A percentile compares a stretch with the other conserved stretches of the same genome.
phyloP scores from a whole-genome alignment of 495 filamentous ascomycete species.

The Aspergillus homomorphus region DNA sequence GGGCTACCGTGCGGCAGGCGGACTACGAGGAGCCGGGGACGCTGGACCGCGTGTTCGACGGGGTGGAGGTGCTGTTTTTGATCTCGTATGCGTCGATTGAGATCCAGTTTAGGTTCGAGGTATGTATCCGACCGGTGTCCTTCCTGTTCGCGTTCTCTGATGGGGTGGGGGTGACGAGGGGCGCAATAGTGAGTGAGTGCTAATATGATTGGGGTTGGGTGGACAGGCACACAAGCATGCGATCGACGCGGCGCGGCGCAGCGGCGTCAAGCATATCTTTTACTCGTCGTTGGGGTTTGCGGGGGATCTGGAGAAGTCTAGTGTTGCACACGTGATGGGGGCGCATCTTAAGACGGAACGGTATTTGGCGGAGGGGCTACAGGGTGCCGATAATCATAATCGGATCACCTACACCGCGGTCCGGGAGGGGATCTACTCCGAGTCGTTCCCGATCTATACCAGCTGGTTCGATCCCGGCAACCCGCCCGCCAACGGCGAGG shows the following conservation, averaged over 20 bases:
- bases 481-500: slow-evolving; percentile 27
- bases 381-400: not conserved
- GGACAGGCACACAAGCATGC: slow-evolving; percentile 47
- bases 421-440: slow-evolving; percentile 63
- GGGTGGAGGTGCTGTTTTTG: slow-evolving; percentile 34
- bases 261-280: slow-evolving; percentile 60
- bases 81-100: slow-evolving; percentile 45
- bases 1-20: slow-evolving; percentile 33
- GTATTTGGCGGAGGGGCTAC: slow-evolving; percentile 47
- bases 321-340: slow-evolving; percentile 60
- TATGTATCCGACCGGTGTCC: slow-evolving; percentile 4
- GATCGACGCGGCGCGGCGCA: slow-evolving; percentile 54
- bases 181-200: no score
- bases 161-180: no score
- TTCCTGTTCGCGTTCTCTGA: no score
- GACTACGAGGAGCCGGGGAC: slow-evolving; percentile 37
- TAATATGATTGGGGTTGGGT: no score
- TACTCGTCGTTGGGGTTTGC: slow-evolving; percentile 66
- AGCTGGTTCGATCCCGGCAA: slow-evolving; percentile 50
- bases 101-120: slow-evolving; percentile 33
- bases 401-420: slow-evolving; percentile 47
- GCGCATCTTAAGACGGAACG: slow-evolving; percentile 63
- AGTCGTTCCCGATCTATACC: slow-evolving; percentile 68
- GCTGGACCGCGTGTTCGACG: slow-evolving; percentile 35
- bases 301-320: slow-evolving; percentile 36